Evolutionary conservation across 208 protist genomes (phyloP).

Genomic region (Acanthamoeba lenticulata): DNA sequence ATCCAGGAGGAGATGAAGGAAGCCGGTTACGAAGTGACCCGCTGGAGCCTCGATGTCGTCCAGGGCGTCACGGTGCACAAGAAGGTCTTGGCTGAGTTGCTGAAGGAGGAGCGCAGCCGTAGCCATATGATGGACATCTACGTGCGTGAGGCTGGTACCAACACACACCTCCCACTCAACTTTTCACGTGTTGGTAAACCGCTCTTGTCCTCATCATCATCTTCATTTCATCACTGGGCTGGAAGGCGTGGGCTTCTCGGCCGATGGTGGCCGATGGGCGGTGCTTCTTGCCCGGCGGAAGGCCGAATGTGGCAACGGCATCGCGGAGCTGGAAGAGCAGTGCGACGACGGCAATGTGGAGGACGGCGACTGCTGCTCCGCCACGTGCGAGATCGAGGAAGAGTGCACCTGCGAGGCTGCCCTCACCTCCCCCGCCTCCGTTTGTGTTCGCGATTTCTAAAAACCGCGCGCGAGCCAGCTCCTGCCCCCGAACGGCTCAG

Average conservation of each 20-base stretch:
- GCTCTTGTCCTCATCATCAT: neutral
- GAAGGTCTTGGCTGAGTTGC: neutral
- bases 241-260: neutral
- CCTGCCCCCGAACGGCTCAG: too few relatives aligned
- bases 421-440: neutral
- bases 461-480: too few relatives aligned
- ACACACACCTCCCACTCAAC: neutral
- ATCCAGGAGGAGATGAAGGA: neutral
- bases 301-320: neutral
- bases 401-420: neutral
- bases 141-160: neutral
- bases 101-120: neutral
- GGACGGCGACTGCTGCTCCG: neutral
- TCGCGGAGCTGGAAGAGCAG: neutral
- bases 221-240: too few relatives aligned
- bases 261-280: neutral
- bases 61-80: neutral
- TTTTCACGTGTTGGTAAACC: neutral
- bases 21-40: neutral
- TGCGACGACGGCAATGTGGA: constrained; percentile 1
- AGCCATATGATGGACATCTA: neutral
- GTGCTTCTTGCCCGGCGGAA: neutral
- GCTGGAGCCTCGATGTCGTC: neutral
- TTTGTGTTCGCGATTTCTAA: neutral
- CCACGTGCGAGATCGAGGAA: neutral